Conservation (phyloP, 768 basidiomycete species). For the Kwoniella bestiolae region DNA sequence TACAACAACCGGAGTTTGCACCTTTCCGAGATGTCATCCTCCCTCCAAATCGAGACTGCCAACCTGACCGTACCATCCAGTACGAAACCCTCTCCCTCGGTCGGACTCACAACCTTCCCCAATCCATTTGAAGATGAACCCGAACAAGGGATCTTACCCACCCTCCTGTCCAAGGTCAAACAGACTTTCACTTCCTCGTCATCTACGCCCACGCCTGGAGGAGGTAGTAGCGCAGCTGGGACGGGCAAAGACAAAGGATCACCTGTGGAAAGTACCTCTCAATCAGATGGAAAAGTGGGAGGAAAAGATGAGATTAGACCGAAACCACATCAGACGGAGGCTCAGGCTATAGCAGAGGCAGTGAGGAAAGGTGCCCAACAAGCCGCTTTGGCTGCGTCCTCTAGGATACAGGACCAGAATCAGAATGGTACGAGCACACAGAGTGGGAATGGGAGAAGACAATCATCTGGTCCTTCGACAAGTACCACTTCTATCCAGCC, state of each 20-base stretch:
- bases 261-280: neutral
- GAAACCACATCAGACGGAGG: slow-evolving; percentile 38
- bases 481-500: slow-evolving; percentile 4
- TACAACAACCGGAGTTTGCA: no score
- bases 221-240: neutral
- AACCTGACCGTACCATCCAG: neutral
- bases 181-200: slow-evolving; percentile 39
- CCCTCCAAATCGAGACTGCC: slow-evolving; percentile 4
- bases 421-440: neutral
- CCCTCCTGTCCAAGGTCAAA: slow-evolving; percentile 51
- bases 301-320: neutral
- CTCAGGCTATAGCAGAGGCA: slow-evolving; percentile 46
- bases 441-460: slow-evolving; percentile 3
- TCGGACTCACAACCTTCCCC: slow-evolving; percentile 47
- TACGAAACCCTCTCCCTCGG: slow-evolving; percentile 23
- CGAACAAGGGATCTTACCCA: slow-evolving; percentile 48
- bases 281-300: neutral
- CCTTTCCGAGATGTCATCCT: slow-evolving; percentile 12
- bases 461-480: slow-evolving; percentile 5
- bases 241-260: neutral
- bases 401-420: neutral
- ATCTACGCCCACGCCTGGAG: slow-evolving; percentile 10
- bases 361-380: slow-evolving; percentile 23
- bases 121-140: slow-evolving; percentile 51
- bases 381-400: slow-evolving; percentile 14